Evolutionary conservation across 805 yeast species (phyloP).

Genomic region (Danielia reshetovae): DNA sequence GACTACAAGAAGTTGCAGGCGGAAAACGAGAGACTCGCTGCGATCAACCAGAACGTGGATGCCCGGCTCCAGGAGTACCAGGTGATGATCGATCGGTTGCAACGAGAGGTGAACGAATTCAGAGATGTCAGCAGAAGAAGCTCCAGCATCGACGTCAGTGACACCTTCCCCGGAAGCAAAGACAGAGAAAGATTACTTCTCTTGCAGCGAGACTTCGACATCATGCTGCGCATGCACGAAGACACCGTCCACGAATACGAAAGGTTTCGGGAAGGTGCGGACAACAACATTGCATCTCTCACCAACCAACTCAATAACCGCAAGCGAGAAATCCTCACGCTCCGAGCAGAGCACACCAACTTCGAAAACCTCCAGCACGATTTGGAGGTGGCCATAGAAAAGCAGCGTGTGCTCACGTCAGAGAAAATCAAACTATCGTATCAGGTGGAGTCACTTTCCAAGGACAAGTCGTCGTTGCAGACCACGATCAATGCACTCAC

Average conservation of each 20-base stretch:
- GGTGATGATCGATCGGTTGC: slow-evolving; percentile 26
- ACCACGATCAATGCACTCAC: slow-evolving; percentile 34
- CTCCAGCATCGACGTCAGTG: slow-evolving; percentile 9
- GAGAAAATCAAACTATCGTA: slow-evolving; percentile 43
- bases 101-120: slow-evolving; percentile 28
- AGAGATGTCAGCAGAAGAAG: slow-evolving; percentile 14
- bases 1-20: slow-evolving; percentile 1
- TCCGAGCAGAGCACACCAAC: slow-evolving; percentile 10
- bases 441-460: slow-evolving; percentile 33
- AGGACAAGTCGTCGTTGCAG: slow-evolving; percentile 35
- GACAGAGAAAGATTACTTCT: slow-evolving; percentile 9
- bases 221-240: slow-evolving; percentile 6
- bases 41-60: slow-evolving; percentile 19
- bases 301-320: slow-evolving; percentile 10
- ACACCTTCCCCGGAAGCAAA: slow-evolving; percentile 1
- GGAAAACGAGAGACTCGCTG: slow-evolving; percentile 19
- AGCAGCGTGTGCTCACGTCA: slow-evolving; percentile 40
- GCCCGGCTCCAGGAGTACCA: slow-evolving; percentile 29
- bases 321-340: slow-evolving; percentile 7
- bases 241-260: slow-evolving; percentile 10
- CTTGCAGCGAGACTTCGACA: slow-evolving; percentile 14
- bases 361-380: slow-evolving; percentile 34
- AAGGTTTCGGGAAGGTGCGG: slow-evolving; percentile 5
- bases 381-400: slow-evolving; percentile 38
- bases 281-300: slow-evolving; percentile 9